Conservation (phyloP, 345 rosid genomes). For the Lepidium didymum region DNA sequence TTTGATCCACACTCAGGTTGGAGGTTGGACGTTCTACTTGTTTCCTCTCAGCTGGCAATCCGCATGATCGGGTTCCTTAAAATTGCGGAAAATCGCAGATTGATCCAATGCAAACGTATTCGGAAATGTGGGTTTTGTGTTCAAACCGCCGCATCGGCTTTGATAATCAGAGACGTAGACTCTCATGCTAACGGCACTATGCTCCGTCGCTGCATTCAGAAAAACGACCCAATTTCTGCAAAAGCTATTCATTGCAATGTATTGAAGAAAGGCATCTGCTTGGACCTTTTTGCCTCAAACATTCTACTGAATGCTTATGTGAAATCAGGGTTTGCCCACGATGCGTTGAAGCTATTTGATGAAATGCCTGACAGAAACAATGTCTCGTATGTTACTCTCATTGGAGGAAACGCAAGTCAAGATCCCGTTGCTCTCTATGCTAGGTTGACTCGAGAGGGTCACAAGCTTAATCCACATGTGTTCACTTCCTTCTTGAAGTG, state of each 20-base stretch:
- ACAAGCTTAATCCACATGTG: constrained; percentile 68
- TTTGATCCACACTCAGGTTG: too few relatives aligned
- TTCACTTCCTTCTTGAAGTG: constrained; percentile 63
- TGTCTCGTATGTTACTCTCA: constrained; percentile 58
- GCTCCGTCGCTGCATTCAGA: constrained; percentile 60
- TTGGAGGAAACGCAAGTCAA: constrained; percentile 36
- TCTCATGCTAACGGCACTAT: constrained; percentile 38
- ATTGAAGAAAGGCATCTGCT: constrained; percentile 57
- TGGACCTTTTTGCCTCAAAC: constrained; percentile 63
- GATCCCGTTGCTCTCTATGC: constrained; percentile 43
- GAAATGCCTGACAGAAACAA: constrained; percentile 65
- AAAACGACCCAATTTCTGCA: constrained; percentile 33
- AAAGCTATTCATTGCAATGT: constrained; percentile 50
- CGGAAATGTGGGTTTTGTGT: constrained; percentile 31
- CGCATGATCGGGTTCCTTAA: constrained; percentile 39
- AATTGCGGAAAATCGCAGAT: background rate
- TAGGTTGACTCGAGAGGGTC: constrained; percentile 61
- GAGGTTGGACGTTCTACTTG: background rate
- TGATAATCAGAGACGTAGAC: constrained; percentile 24
- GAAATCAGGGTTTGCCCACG: constrained; percentile 23
- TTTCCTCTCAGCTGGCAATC: background rate
- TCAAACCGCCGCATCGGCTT: constrained; percentile 18
- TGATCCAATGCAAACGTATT: background rate
- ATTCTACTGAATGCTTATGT: constrained; percentile 53
- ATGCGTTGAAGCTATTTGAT: constrained; percentile 56